These are phyloP conservation scores for Oligophagozyma castellii DNA, from an alignment of 1,139 yeast genomes.

Conservation along the genomic window DNA sequence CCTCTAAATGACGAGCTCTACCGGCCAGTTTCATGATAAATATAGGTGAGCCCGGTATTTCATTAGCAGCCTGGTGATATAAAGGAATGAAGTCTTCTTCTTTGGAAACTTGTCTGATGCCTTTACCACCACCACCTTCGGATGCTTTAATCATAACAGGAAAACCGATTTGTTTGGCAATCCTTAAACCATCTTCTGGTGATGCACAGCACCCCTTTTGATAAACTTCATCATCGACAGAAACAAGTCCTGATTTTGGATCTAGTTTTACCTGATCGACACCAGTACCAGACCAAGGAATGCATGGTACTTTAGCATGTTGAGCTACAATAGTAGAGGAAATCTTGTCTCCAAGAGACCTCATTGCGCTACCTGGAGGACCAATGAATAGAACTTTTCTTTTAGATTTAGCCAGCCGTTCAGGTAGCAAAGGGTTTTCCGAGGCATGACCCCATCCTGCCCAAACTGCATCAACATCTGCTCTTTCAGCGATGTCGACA, in stretches of 20 bases:
- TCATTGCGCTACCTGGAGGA: constrained; percentile 98
- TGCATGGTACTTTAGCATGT: constrained; percentile 95
- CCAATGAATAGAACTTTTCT: constrained; percentile 87
- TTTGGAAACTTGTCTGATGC: constrained; percentile 81
- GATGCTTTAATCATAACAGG: constrained; percentile 96
- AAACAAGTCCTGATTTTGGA: constrained; percentile 57
- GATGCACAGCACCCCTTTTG: constrained; percentile 74
- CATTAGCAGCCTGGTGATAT: constrained; percentile 83
- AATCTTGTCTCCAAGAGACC: constrained; percentile 97
- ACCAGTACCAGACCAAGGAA: constrained; percentile 99
- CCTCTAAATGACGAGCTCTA: constrained; percentile 90
- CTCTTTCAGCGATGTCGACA: constrained; percentile 94
- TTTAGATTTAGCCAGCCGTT: constrained; percentile 79
- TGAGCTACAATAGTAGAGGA: constrained; percentile 97
- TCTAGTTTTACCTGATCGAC: constrained; percentile 71
- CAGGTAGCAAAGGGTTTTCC: constrained; percentile 91
- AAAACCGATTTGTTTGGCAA: constrained; percentile 80
- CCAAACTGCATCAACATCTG: constrained; percentile 97
- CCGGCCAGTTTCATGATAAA: constrained; percentile 93
- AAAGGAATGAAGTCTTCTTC: constrained; percentile 58
- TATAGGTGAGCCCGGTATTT: constrained; percentile 92
- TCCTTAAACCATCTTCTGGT: constrained; percentile 78
- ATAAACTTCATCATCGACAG: constrained; percentile 74
- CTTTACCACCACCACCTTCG: constrained; percentile 99
- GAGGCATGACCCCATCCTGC: constrained; percentile 99